Base-by-base conservation (phyloP, 2,329 filamentous ascomycete species). In the Zasmidium citrigriseum region DNA sequence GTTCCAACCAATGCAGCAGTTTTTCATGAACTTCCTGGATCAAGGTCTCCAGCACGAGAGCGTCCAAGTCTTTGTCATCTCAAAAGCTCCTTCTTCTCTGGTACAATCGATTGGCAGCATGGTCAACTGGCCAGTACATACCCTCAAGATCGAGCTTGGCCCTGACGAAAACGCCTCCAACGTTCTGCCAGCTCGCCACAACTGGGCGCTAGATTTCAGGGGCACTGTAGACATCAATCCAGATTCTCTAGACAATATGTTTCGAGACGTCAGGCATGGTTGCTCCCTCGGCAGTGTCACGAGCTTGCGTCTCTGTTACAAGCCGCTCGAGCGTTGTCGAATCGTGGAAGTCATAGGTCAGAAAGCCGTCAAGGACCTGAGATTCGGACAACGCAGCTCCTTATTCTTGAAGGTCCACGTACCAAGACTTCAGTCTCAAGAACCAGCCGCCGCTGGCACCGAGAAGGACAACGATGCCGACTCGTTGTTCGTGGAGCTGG, bases 241-340 rank as follows among this genome's bases (percentile, higher is more conserved):
- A 29, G 50, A 62, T 9, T 11, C 46, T 18, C 27, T 62, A 18
- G 55, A 62, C 41, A 61, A 62, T 25, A 49, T 61, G 38, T 58
- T 59, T 21, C 34, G 55, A 44, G 61, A 60, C 29, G 22, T 62
- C 4, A 50, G 59, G 24, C 57, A 61, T 44, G 57, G 55, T n/a
- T 59, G 54, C 50, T 45, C 49, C 20, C n/a, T 61, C 10, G 68
- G 68, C 11, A 44, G 34, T 14, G 64, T 72, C 51, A 63, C 64
- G 2, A 71, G 65, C 52, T 59, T 72, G 2, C 63, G 68, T 2
- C 56, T 72, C 14, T 72, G 69, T 55, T 71, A 68, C 63, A 71
- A 69, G 58, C 64, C 69, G 3, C 57, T 63, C 53, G 47, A 62
- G 2, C 59, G 62, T 20, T 67, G 67, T 54, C 59, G 49, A 4